Evolutionary conservation across 768 basidiomycete genomes (phyloP).

Genomic region (Amanita molliuscula): DNA sequence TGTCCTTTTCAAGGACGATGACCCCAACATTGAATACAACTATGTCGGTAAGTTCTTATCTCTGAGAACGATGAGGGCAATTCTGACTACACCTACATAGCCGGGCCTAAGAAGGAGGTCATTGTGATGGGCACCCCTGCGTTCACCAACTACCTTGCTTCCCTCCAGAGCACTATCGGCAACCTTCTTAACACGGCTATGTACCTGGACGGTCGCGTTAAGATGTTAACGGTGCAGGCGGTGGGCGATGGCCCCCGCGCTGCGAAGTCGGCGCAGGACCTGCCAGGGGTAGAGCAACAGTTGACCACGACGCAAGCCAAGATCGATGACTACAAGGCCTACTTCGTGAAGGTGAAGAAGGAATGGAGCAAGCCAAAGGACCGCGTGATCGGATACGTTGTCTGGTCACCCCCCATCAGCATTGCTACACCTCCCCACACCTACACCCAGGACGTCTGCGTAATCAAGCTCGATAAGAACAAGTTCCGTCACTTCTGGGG

Average conservation of each 20-base stretch:
- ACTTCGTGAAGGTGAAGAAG: conserved; percentile 21
- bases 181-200: conserved; percentile 10
- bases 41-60: conserved; percentile 21
- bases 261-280: conserved; percentile 8
- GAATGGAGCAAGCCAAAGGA: conserved; percentile 20
- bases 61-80: conserved; percentile 14
- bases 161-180: conserved; percentile 21
- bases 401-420: conserved; percentile 28
- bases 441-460: conserved; percentile 27
- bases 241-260: conserved; percentile 11
- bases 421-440: conserved; percentile 20
- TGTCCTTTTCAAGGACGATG: conserved; percentile 15
- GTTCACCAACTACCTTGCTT: conserved; percentile 18
- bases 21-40: conserved; percentile 16
- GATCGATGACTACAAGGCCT: conserved; percentile 23
- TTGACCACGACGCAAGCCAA: conserved; percentile 11
- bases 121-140: conserved; percentile 22
- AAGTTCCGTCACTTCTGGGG: conserved; percentile 22
- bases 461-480: conserved; percentile 25
- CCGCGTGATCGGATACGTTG: conserved; percentile 27
- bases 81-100: conserved; percentile 18
- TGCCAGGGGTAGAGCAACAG: conserved; percentile 11
- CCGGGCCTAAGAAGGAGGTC: conserved; percentile 24
- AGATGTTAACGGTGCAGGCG: conserved; percentile 10
- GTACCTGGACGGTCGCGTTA: conserved; percentile 14